Evolutionary conservation across 2,329 filamentous ascomycete genomes (phyloP), one percentile per base, ranked within the genome.

Genomic region (Orbilia oligospora): DNA sequence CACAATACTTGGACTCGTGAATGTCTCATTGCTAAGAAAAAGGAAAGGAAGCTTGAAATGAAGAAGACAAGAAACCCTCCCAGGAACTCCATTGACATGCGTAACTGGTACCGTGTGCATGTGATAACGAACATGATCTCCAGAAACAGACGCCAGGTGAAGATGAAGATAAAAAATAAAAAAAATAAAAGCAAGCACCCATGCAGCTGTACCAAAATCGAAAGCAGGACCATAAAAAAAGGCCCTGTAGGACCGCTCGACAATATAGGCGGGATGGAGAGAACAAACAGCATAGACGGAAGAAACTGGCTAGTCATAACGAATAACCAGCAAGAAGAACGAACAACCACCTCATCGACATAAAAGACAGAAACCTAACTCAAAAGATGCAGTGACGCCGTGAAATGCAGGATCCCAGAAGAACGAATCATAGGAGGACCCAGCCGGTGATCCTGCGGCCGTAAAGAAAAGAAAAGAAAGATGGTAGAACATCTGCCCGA

Each of bases 81-180:
- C 41, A 61, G 44, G 20, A 72, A 78, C 68, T 72, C 68, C 75
- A 30, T 65, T 63, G 63, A 72, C 63, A 78, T 78, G 68, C 68
- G 68, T 78, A 49, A 36, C 66, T 61, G 66, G 66, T 66, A 66
- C 61, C 22, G 41, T 67, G 10, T 30, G 67, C 22, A 30, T 67
- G 10, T 30, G 67, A 55, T 46, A 46, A 33, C 48, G 24, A 71
- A 38, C 73, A 30, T 67, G 58, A 67, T 63, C 18, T 41, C 61
- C 53, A 61, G 41, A 56, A 68, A 61, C 46, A 67, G 61, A 73
- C 63, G 63, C 61, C 71, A 22, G 36, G 36, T 67, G 56, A 73
- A 67, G 33, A 58, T n/a, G 18, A 46, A 36, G 51, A 53, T n/a
- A 14, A 18, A 20, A 46, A n/a, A 18, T 6, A 46, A 8, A 18